Percentiles rank a stretch among this genome's conserved stretches.
phyloP scores from a whole-genome alignment of 148 eudicot genomes.

The Heliosperma pusillum region DNA sequence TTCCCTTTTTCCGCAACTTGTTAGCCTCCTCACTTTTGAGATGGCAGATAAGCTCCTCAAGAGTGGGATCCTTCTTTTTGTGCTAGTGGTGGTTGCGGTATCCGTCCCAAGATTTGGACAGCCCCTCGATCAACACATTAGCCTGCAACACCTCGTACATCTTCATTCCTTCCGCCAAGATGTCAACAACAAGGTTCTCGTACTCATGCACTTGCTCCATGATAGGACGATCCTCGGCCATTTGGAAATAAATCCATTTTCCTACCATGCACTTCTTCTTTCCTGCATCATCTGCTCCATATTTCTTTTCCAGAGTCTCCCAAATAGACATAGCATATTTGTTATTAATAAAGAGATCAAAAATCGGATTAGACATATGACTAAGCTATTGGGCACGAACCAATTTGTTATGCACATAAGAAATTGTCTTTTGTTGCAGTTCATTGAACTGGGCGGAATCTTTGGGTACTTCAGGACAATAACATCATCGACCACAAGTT shows the following conservation, averaged over 20 bases:
- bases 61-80: constrained; percentile 1
- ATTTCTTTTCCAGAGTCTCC: not conserved
- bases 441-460: too few species aligned
- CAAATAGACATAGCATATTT: not conserved
- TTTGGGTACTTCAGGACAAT: too few species aligned
- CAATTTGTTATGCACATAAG: not conserved
- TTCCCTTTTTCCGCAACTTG: not conserved
- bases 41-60: not conserved
- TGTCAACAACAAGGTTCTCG: not conserved
- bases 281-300: not conserved
- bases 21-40: too few species aligned
- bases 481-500: not conserved
- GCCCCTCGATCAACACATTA: not conserved
- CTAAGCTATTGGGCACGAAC: too few species aligned
- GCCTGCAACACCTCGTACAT: too few species aligned
- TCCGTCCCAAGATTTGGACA: not conserved
- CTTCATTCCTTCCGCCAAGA: too few species aligned
- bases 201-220: not conserved
- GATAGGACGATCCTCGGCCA: not conserved
- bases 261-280: not conserved
- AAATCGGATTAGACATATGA: too few species aligned
- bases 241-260: not conserved
- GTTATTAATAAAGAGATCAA: too few species aligned
- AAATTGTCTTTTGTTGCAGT: not conserved
- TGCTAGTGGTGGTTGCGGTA: not conserved